phyloP scores from a whole-genome alignment of 2,329 filamentous ascomycete species.

The Talaromyces sp. region DNA sequence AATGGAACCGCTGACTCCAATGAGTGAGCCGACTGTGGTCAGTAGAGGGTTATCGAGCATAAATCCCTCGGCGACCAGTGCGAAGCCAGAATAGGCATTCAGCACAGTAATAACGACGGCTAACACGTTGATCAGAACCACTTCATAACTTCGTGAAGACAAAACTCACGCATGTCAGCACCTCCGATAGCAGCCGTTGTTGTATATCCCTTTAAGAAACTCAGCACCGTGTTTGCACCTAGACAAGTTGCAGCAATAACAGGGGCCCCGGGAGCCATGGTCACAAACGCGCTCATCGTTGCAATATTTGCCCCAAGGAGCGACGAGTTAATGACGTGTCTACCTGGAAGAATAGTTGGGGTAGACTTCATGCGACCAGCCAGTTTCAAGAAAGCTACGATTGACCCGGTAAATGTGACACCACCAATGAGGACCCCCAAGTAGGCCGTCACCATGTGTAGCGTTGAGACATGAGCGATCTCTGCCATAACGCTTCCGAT shows the following conservation, averaged over 20 bases:
- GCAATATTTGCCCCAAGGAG: conserved; percentile 73
- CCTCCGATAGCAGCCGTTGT: conserved; percentile 86
- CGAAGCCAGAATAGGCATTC: conserved; percentile 88
- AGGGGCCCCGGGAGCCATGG: conserved; percentile 75
- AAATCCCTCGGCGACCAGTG: conserved; percentile 82
- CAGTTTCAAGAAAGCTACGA: conserved; percentile 86
- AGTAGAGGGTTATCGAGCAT: conserved; percentile 87
- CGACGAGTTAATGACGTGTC: conserved; percentile 70
- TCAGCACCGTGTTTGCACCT: conserved; percentile 70
- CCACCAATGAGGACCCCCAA: conserved; percentile 82
- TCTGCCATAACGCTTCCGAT: conserved; percentile 80
- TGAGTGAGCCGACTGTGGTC: conserved; percentile 79
- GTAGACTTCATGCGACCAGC: conserved; percentile 77
- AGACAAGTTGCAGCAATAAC: conserved; percentile 74
- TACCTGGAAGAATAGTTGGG: conserved; percentile 68
- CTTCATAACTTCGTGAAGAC: conserved; percentile 18
- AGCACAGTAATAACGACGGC: conserved; percentile 83
- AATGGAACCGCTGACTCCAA: conserved; percentile 84
- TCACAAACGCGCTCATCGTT: conserved; percentile 79
- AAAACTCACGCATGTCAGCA: conserved; percentile 72
- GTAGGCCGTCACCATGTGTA: conserved; percentile 83
- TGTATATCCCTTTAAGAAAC: conserved; percentile 81
- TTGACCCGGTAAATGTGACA: conserved; percentile 85
- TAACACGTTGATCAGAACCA: conserved; percentile 21
- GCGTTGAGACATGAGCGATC: conserved; percentile 65